Percentiles rank a stretch among this genome's conserved stretches.
Evolutionary conservation across 805 yeast genomes (phyloP).

Genomic region (Clavispora vitiphila): DNA sequence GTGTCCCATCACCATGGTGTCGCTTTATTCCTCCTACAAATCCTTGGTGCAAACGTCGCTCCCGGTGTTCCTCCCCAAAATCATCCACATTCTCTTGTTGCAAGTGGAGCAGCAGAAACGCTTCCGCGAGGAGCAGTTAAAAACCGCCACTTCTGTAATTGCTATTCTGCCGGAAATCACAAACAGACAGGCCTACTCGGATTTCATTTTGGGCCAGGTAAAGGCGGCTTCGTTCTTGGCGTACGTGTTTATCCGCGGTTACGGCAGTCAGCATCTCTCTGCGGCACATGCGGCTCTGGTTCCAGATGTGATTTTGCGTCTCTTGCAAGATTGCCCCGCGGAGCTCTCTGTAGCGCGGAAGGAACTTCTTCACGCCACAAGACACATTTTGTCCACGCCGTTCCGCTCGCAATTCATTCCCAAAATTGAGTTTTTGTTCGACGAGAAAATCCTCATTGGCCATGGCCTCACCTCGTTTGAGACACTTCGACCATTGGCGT

Average conservation of each 20-base stretch:
- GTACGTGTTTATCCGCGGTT: conserved; percentile 82
- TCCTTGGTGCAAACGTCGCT: conserved; percentile 65
- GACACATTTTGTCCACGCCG: conserved; percentile 91
- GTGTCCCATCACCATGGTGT: conserved; percentile 95
- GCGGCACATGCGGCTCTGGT: conserved; percentile 47
- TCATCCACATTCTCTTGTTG: conserved; percentile 64
- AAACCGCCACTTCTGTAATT: conserved; percentile 56
- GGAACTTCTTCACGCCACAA: conserved; percentile 86
- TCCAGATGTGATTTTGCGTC: conserved; percentile 81
- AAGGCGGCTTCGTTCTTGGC: conserved; percentile 95
- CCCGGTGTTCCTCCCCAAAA: conserved; percentile 74
- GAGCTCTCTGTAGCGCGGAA: conserved; percentile 88
- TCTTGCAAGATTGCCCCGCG: conserved; percentile 92
- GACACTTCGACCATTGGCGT: conserved; percentile 87
- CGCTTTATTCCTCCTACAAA: conserved; percentile 83
- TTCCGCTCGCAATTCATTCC: conserved; percentile 79
- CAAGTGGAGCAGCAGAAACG: conserved; percentile 74
- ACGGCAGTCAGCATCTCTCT: conserved; percentile 56
- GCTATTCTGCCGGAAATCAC: conserved; percentile 71
- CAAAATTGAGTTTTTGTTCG: conserved; percentile 77
- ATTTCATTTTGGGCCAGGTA: conserved; percentile 87
- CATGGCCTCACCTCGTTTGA: conserved; percentile 90
- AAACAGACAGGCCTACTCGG: conserved; percentile 77
- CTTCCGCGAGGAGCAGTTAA: conserved; percentile 41
- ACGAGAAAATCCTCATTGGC: conserved; percentile 84